Percentiles rank a stretch among this genome's conserved stretches.
Conservation (phyloP, 2,329 filamentous ascomycete species). For the Penicillium sp. region DNA sequence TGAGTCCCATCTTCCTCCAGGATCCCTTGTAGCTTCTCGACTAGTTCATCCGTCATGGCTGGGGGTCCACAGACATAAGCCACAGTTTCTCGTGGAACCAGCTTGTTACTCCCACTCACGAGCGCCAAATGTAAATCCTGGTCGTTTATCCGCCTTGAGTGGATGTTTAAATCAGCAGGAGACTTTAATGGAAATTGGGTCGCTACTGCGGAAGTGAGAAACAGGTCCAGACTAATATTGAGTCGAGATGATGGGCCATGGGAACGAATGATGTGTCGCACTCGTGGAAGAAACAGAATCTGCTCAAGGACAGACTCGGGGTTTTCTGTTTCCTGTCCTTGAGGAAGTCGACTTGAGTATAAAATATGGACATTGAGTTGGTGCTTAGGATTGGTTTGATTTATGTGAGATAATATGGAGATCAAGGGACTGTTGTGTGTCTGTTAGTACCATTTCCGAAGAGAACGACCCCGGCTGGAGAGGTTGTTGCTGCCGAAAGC, state of each 20-base stretch:
- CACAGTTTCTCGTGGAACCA: conserved; percentile 41
- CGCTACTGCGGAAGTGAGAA: conserved; percentile 30
- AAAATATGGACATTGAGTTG: conserved; percentile 56
- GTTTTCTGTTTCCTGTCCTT: conserved; percentile 4
- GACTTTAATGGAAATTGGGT: conserved; percentile 8
- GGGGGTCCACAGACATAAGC: conserved; percentile 70
- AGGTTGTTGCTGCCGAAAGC: too few relatives aligned
- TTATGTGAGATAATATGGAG: conserved; percentile 67
- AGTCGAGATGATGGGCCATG: conserved; percentile 28
- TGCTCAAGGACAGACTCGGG: conserved; percentile 26
- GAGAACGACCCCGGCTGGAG: too few relatives aligned
- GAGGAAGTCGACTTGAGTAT: conserved; percentile 57
- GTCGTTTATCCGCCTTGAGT: conserved; percentile 35
- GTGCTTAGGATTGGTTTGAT: conserved; percentile 41
- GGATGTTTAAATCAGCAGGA: conserved; percentile 27
- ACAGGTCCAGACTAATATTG: conserved; percentile 35
- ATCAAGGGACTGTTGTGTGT: conserved; percentile 59
- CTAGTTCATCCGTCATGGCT: conserved; percentile 67
- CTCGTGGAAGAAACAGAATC: conserved; percentile 50
- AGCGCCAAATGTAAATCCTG: conserved; percentile 38
- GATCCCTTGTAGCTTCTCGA: conserved; percentile 40
- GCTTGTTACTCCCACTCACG: conserved; percentile 21
- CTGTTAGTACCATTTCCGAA: neutral
- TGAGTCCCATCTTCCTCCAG: conserved; percentile 46
- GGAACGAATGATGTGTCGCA: conserved; percentile 39